Evolutionary conservation across 2,329 filamentous ascomycete species (phyloP).

Genomic region (Fusarium setosum): DNA sequence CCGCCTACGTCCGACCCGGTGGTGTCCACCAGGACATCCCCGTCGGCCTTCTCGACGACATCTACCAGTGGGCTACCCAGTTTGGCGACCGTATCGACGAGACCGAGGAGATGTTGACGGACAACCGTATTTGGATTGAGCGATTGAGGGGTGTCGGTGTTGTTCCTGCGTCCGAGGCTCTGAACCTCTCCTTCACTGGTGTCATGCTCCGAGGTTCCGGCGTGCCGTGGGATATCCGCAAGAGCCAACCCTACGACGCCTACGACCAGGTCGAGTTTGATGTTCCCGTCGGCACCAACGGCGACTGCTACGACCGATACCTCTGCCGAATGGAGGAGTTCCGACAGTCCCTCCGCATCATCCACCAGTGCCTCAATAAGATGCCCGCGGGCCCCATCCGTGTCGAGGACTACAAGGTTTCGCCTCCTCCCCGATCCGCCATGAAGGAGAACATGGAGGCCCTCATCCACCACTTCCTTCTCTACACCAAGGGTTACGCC

Average conservation of each 20-base stretch:
- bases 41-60: conserved; percentile 93
- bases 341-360: conserved; percentile 96
- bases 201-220: conserved; percentile 98
- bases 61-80: conserved; percentile 99
- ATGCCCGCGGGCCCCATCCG: conserved; percentile 96
- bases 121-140: conserved; percentile 99
- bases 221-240: conserved; percentile 95
- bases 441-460: conserved; percentile 99
- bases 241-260: conserved; percentile 96
- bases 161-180: conserved; percentile 89
- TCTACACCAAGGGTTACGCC: conserved; percentile 98
- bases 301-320: conserved; percentile 99
- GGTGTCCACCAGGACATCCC: conserved; percentile 97
- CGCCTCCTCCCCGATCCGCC: conserved; percentile 91
- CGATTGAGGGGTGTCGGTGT: conserved; percentile 92
- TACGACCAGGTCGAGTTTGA: conserved; percentile 99
- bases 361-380: conserved; percentile 98
- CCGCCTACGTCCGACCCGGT: conserved; percentile 95
- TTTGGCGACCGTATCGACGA: conserved; percentile 99
- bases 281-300: conserved; percentile 94
- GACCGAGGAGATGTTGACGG: conserved; percentile 97
- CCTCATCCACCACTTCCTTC: conserved; percentile 97
- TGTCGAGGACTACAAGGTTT: conserved; percentile 98
- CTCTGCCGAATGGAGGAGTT: conserved; percentile 99
- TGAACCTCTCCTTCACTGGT: conserved; percentile 96